Base-by-base conservation (phyloP, 106 monocot genomes). In the Apostasia ramifera region DNA sequence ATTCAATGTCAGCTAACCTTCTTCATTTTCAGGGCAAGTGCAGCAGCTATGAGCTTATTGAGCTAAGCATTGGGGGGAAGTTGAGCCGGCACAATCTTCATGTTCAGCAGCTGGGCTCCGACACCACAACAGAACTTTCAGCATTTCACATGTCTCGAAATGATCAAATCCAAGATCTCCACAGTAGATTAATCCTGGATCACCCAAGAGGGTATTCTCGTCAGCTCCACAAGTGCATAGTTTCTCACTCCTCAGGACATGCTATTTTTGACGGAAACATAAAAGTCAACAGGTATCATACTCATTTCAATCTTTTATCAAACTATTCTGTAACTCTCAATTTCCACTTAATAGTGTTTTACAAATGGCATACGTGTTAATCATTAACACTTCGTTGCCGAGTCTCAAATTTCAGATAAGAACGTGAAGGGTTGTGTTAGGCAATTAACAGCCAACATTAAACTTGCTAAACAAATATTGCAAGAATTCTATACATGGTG, bases 21-120 rank as follows among this genome's bases (percentile, higher is more conserved):
- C 26, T 26, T 53, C 48, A 40, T 68, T 67, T 71, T 70, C 80
- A 98, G 97, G 85, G 81, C 71, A 61, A 84, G 71, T 71, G 66
- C 40, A 98, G 97, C 63, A 78, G 66, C 6, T 98, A 98, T 63
- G 84, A 98, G 75, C 75, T 92, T 13, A 54, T 85, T 53, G 97
- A 98, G 79, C 67, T 90, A 45, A 85, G 89, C 68, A 87, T 79
- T 0, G 89, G 97, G 6, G 97, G 76, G 67, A 92, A 68, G 69
- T 73, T 98, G 72, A 90, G 89, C 77, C 86, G 92, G 68, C 97
- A 98, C 76, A 98, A 87, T 76, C 84, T 98, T 11, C 89, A 98
- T 55, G 69, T 98, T 47, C 82, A 92, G 68, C 97, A 98, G 68
- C 50, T 89, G 47, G 97, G 97, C 52, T 73, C 92, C 38, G 89